Base-by-base conservation (phyloP, 495 filamentous ascomycete genomes). In the Monascus purpureus region DNA sequence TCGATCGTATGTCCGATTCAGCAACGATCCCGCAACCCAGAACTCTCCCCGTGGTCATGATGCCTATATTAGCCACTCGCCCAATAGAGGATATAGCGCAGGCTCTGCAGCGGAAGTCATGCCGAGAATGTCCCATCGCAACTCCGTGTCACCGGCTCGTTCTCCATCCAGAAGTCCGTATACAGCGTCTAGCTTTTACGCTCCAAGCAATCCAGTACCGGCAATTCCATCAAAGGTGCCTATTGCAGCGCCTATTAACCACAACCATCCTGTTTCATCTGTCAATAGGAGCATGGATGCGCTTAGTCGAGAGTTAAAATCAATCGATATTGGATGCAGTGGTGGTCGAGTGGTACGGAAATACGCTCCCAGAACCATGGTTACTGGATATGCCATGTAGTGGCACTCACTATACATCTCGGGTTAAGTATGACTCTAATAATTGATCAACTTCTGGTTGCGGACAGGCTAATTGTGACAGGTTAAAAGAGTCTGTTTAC, bases 151-250 rank as follows among this genome's bases (percentile, higher is more conserved):
- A 6, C 40, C 33, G 24, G 57, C 52, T 4, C 49, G 49, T 6
- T 53, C 55, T 2, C 59, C 61, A 2, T 44, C 49, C 9, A 41
- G 49, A 2, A 34, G 42, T 29, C 31, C 55, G 35, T 56, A 53
- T 30, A 50, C 51, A 4, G 47, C 53, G 5, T 35, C 31, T 4
- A 35, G 27, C 14, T 17, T 57, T 18, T 57, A 57, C 27, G 52
- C 50, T 13, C 48, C 51, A 24, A 46, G 14, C 7, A 28, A 31
- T 36, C 11, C 44, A 1, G 66, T 62, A 3, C 82, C 82, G 8
- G 75, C 80, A 0, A 70, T 87, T 24, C 83, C 83, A 0, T 73
- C 73, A 6, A 90, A 92, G 51, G 62, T 87, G 4, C 79, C 84
- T 3, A 56, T 82, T 3, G 59, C 44, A 42, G 43, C 58, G 26